phyloP scores from a whole-genome alignment of 1,284 basidiomycete species.

The Microbotryomycetes sp. region DNA sequence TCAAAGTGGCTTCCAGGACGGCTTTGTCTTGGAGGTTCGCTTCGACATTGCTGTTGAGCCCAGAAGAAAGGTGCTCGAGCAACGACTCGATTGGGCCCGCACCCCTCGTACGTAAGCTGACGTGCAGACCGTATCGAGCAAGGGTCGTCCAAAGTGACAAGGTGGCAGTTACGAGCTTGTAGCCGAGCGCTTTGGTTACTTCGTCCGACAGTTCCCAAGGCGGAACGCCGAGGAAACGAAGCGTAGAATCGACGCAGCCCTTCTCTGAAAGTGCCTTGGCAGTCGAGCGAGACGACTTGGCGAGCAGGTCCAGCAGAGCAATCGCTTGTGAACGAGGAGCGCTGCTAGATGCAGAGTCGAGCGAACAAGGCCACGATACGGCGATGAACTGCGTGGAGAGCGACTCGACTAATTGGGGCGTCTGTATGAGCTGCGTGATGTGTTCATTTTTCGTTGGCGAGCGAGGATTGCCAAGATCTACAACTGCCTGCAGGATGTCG shows the following conservation, averaged over 20 bases:
- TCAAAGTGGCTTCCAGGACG: not conserved
- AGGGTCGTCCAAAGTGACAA: slow-evolving; percentile 61
- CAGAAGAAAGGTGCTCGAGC: slow-evolving; percentile 28
- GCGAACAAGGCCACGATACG: slow-evolving; percentile 1
- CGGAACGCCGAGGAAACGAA: slow-evolving; percentile 64
- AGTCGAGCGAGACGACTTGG: slow-evolving; percentile 57
- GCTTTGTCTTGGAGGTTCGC: not conserved
- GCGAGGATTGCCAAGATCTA: slow-evolving; percentile 53
- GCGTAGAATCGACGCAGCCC: slow-evolving; percentile 55
- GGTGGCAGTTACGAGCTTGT: slow-evolving; percentile 51
- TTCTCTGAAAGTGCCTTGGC: slow-evolving; percentile 51
- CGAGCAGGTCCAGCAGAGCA: slow-evolving; percentile 54
- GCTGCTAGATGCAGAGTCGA: not conserved
- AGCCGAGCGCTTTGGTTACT: slow-evolving; percentile 44
- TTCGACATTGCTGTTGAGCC: not conserved
- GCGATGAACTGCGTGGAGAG: slow-evolving; percentile 10
- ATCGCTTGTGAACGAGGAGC: slow-evolving; percentile 44
- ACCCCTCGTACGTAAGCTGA: slow-evolving; percentile 31
- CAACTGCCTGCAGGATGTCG: slow-evolving; percentile 51
- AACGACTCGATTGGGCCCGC: slow-evolving; percentile 46
- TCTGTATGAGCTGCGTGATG: slow-evolving; percentile 1
- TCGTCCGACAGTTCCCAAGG: slow-evolving; percentile 50
- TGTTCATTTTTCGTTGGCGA: not conserved
- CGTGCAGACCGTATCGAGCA: slow-evolving; percentile 63
- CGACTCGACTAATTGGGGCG: slow-evolving; percentile 8